Evolutionary conservation across 108 stramenopile genomes (phyloP).

Genomic region (Tribonema minus): DNA sequence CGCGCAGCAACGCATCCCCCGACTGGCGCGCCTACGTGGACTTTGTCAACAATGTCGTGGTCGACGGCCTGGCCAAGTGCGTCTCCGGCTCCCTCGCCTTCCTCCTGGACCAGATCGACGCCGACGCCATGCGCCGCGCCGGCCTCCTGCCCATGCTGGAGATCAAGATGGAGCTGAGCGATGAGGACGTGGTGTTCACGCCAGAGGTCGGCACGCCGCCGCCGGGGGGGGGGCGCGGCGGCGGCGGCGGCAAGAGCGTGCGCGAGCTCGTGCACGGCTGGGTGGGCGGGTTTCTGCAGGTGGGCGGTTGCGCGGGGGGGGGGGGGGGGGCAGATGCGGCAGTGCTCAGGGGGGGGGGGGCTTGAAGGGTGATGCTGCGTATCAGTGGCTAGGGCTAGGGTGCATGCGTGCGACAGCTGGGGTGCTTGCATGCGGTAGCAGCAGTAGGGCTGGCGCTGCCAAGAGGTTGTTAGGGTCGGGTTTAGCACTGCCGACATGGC

Average conservation of each 20-base stretch:
- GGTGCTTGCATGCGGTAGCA: no score
- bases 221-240: no score
- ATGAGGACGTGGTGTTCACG: conserved; percentile 57
- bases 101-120: conserved; percentile 61
- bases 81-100: conserved; percentile 65
- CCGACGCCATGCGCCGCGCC: conserved; percentile 56
- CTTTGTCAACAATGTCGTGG: conserved; percentile 73
- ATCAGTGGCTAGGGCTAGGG: no score
- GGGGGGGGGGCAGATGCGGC: no score
- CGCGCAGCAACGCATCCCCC: conserved; percentile 62
- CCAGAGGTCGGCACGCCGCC: conserved; percentile 56
- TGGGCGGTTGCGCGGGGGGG: no score
- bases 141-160: conserved; percentile 72
- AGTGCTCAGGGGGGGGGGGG: no score
- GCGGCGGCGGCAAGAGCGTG: conserved; percentile 58
- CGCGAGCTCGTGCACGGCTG: conserved; percentile 65
- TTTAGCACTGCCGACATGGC: no score
- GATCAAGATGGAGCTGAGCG: conserved; percentile 65
- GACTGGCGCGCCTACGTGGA: conserved; percentile 77
- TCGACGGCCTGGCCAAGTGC: conserved; percentile 67
- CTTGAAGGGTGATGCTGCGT: no score
- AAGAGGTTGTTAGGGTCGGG: no score
- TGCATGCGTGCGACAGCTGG: no score
- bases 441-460: no score
- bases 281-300: conserved; percentile 72